Conservation (phyloP, 177 flowering plant species). For the Telopea speciosissima region DNA sequence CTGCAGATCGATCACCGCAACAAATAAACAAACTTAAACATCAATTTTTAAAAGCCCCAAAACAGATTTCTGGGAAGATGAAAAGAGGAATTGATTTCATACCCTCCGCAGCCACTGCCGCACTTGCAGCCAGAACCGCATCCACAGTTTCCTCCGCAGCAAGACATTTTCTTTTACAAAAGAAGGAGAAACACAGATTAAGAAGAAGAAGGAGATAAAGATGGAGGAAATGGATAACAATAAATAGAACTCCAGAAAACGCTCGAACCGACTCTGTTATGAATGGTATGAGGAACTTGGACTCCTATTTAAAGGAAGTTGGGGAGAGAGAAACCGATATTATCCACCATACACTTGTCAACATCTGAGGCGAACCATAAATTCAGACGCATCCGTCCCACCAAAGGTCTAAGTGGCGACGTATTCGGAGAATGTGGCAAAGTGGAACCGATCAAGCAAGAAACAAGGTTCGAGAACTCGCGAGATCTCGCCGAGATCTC, state of each 20-base stretch:
- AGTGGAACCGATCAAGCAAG: too few relatives aligned
- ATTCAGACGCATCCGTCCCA: too few relatives aligned
- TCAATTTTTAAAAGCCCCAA: too few relatives aligned
- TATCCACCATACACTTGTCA: constrained; percentile 41
- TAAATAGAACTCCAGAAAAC: neutral
- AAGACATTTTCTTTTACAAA: constrained; percentile 54
- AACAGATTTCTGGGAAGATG: too few relatives aligned
- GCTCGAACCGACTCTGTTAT: neutral
- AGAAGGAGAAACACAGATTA: neutral
- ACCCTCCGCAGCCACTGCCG: constrained; percentile 63
- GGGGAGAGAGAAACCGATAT: constrained; percentile 5
- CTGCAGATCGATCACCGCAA: constrained; percentile 19
- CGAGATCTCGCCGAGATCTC: too few relatives aligned
- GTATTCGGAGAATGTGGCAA: too few relatives aligned
- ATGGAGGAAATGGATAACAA: too few relatives aligned
- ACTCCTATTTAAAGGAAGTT: constrained; percentile 17
- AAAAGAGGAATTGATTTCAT: neutral
- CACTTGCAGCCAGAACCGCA: constrained; percentile 61
- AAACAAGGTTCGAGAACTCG: too few relatives aligned
- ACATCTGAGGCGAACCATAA: neutral
- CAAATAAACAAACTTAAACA: too few relatives aligned
- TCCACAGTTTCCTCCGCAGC: constrained; percentile 80
- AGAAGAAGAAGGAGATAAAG: neutral
- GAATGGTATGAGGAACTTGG: neutral
- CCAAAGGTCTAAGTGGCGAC: too few relatives aligned